Evolutionary conservation across 139 green algal genomes (phyloP), one percentile per base, ranked within the genome.

Genomic region (Marvania coccoides): DNA sequence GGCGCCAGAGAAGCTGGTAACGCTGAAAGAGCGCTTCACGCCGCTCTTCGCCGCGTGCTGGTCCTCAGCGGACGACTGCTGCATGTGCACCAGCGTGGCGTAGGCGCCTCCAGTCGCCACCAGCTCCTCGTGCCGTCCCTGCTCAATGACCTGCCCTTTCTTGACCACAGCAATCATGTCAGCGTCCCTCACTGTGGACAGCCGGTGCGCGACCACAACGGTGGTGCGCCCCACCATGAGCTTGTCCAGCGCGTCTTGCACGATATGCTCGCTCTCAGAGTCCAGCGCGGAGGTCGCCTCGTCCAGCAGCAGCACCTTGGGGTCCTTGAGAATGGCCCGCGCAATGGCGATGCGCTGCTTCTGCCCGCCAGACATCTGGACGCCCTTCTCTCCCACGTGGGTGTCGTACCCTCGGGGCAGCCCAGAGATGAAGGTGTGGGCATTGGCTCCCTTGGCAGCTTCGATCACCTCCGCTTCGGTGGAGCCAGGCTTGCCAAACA

Each of bases 241-340:
- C 29, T 7, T 47, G 28, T 89, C 82, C 48, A 88, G 68, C 15
- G 79, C 69, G 4, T 75, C 47, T 70, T 86, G 76, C 47, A 86
- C 78, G 7, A 85, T 62, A 23, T 60, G 64, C 72, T 85, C 74
- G 42, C 37, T 63, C 23, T 38, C 24, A 0, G 77, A 85, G 76
- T 98, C 92, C 54, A 97, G 81, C 15, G 91, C 91, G 1, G 67
- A 83, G 0, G 90, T 97, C 13, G 90, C 90, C 73, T 95, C 89
- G 63, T 94, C 87, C 61, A 94, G 76, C 38, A 95, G 74, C 62
- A 93, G 70, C 51, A 39, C 51, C 56, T 67, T 74, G 8, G 88
- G 86, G 67, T 90, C 79, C 36, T 82, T 75, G 1, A 95, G 64
- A 36, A 95, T 72, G 4, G 89, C 87, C 10, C 88, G 78, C 15